These are phyloP conservation scores for Cyclotella cryptica DNA, from an alignment of 108 stramenopile species.

Conservation along the genomic window DNA sequence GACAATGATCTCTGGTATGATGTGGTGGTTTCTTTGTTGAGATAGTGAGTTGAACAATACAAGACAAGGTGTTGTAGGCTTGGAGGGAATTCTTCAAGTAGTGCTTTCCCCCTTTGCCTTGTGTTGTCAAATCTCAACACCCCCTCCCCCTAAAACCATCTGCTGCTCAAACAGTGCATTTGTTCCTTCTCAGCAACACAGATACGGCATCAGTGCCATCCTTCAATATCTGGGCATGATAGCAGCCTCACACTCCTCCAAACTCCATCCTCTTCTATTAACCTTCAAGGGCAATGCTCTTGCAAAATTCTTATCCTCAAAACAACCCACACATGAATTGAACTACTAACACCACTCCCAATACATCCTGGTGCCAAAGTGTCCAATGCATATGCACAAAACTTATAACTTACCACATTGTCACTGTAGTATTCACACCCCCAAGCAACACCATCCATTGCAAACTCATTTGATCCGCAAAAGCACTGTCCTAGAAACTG, in stretches of 20 bases:
- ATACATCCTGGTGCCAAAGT: conserved; percentile 15
- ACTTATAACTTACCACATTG: conserved; percentile 23
- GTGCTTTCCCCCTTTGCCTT: too few relatives aligned
- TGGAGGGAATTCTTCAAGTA: too few relatives aligned
- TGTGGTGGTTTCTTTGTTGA: too few relatives aligned
- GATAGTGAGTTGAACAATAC: too few relatives aligned
- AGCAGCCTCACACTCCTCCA: conserved; percentile 10
- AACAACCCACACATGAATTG: conserved; percentile 11
- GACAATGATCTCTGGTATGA: too few relatives aligned
- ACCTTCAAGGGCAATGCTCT: conserved; percentile 14
- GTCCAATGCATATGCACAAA: conserved; percentile 24
- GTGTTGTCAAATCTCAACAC: too few relatives aligned
- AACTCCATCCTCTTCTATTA: background rate
- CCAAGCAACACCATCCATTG: conserved; percentile 12
- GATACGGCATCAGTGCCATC: too few relatives aligned
- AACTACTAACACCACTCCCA: background rate
- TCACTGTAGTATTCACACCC: conserved; percentile 34
- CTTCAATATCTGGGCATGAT: too few relatives aligned
- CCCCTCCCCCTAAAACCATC: too few relatives aligned
- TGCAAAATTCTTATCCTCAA: conserved; percentile 3
- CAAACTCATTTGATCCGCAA: conserved; percentile 18
- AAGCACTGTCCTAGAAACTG: conserved; percentile 40
- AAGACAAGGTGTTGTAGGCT: too few relatives aligned
- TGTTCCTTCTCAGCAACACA: too few relatives aligned
- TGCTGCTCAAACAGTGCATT: too few relatives aligned